These are phyloP conservation scores for Cyclotella sp. DNA, from an alignment of 108 stramenopile genomes.

Conservation along the genomic window DNA sequence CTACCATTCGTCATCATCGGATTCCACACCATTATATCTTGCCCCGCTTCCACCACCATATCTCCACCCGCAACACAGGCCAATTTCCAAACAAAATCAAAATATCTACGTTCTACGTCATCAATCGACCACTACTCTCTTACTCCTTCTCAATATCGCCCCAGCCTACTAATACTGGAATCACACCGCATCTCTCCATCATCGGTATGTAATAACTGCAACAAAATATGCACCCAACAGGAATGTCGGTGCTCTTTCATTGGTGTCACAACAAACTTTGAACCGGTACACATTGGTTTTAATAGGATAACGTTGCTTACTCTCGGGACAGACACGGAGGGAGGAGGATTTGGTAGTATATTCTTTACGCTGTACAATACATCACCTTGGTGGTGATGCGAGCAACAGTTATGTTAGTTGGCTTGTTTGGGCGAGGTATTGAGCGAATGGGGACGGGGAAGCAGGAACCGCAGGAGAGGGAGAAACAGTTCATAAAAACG, in stretches of 20 bases:
- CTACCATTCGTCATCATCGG: neutral
- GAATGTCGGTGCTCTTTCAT: constrained; percentile 72
- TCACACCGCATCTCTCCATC: constrained; percentile 51
- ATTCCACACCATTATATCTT: constrained; percentile 22
- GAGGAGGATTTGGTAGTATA: constrained; percentile 55
- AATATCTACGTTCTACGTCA: constrained; percentile 45
- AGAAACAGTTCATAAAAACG: constrained; percentile 33
- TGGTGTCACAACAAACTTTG: constrained; percentile 83
- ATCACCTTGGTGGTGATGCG: constrained; percentile 63
- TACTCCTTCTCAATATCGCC: constrained; percentile 57
- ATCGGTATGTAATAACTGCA: constrained; percentile 55
- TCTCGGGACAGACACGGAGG: constrained; percentile 68
- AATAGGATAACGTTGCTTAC: constrained; percentile 76
- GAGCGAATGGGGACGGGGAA: neutral
- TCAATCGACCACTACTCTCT: constrained; percentile 53
- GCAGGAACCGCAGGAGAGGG: neutral
- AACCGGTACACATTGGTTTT: constrained; percentile 78
- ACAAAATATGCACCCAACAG: constrained; percentile 41
- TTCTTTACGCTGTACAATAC: constrained; percentile 70
- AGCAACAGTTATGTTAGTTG: constrained; percentile 62
- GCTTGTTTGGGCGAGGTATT: constrained; percentile 16
- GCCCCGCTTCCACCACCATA: constrained; percentile 19
- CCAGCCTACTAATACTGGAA: constrained; percentile 79
- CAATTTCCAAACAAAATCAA: constrained; percentile 35
- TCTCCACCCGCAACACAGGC: neutral